Evolutionary conservation across 2,329 filamentous ascomycete genomes (phyloP), one percentile per base, ranked within the genome.

Genomic region (Aureobasidium pullulans): DNA sequence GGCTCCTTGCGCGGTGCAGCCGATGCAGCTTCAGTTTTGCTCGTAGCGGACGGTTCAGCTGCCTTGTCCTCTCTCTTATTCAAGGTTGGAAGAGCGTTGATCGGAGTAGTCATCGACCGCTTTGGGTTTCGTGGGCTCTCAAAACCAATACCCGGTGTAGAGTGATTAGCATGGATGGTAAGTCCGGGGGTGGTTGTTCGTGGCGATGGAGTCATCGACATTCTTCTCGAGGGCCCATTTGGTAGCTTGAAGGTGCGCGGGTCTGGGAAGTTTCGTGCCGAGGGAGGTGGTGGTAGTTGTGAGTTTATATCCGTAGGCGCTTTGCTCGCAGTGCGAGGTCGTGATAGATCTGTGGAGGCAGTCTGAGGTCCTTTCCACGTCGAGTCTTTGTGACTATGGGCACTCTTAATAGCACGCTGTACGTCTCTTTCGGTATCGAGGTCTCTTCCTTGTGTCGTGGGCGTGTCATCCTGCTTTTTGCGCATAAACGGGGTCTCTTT

Each of bases 401-500:
- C 44, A 31, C 42, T 49, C 34, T 52, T 49, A 23, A 34, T 13
- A 16, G 44, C 9, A 29, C 52, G 48, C 31, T 37, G 48, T 5
- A 42, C 15, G n/a, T 53, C 47, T 23, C 36, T 57, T 9, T 54
- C 49, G 7, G 48, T 37, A 40, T 48, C 19, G 11, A 16, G 9
- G 6, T 42, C 39, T 28, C 42, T 32, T 34, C 31, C 29, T 60
- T 62, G 43, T 19, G 46, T 46, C 13, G 52, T 50, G 34, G 50
- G n/a, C 44, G 50, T 10, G 32, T 56, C 52, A n/a, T 62, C 58
- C 36, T 61, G 42, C 36, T 52, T 60, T 34, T 59, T 43, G 40
- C 59, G 54, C 50, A 53, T 61, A 15, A 56, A 56, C 10, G 44
- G 60, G 9, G 57, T 54, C 44, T 63, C 60, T 44, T 63, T 61